Conservation (phyloP, 495 filamentous ascomycete species). For the Penicillium robsamsonii region DNA sequence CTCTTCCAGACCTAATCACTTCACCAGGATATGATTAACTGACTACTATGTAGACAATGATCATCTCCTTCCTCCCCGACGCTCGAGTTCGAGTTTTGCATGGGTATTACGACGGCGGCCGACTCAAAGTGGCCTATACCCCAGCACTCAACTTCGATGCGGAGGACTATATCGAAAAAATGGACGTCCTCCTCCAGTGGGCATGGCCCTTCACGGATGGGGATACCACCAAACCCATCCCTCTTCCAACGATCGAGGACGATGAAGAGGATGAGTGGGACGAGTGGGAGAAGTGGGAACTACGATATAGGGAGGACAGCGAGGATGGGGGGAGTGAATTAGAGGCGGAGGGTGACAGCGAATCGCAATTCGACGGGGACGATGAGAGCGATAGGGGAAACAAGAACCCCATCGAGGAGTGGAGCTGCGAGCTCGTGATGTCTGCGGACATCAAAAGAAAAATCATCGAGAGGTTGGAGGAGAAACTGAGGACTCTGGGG, state of each 20-base stretch:
- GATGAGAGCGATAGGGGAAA: not conserved
- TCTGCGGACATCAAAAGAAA: not conserved
- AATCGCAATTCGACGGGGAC: not conserved
- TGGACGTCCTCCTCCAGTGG: conserved; percentile 10
- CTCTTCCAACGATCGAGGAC: conserved; percentile 9
- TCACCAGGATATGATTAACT: not conserved
- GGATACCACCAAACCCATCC: conserved; percentile 3
- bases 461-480: not conserved
- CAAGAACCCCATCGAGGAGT: not conserved
- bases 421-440: not conserved
- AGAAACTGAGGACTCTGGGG: not conserved
- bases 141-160: conserved; percentile 6
- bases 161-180: conserved; percentile 1
- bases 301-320: not conserved
- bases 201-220: not conserved
- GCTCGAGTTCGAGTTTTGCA: conserved; percentile 8
- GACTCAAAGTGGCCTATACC: conserved; percentile 8
- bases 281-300: not conserved
- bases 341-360: not conserved
- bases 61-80: conserved; percentile 12
- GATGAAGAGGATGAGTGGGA: conserved; percentile 9
- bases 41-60: conserved; percentile 5
- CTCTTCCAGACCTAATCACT: not conserved
- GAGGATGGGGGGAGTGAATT: not conserved
- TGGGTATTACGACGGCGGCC: conserved; percentile 6